Base-by-base conservation (phyloP, 208 protist species). In the Leishmania lainsoni region DNA sequence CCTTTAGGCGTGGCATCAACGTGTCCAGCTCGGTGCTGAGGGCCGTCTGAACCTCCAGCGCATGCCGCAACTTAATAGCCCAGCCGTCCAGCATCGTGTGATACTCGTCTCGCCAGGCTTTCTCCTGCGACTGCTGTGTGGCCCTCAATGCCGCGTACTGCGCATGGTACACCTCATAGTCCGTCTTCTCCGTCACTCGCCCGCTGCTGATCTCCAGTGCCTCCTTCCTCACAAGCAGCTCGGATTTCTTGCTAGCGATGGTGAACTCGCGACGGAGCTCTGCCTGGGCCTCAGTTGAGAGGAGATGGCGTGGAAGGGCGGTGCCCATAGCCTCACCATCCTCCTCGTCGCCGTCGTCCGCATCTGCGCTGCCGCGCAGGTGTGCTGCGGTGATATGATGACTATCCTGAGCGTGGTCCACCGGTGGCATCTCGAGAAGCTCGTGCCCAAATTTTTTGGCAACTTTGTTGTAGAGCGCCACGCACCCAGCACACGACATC, bases 401-500 rank as follows among this genome's bases (percentile, higher is more conserved):
- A 22, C 51, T 45, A 29, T n/a, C 35, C 59, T 78, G 58, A 5
- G 81, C 70, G 42, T 71, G 65, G 39, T 87, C 81, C 1, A 78
- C 68, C 14, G 79, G 65, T 12, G 84, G 87, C 2, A 76, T 29
- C 0, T 85, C 76, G 45, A 95, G 68, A 66, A 87, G 66, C 49
- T 87, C 83, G 52, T 87, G 84, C 59, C 89, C 90, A 78, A 87
- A 91, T 84, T 92, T 90, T 42, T 32, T 81, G 16, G 90, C 90
- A 22, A 97, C 90, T 70, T 86, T 89, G 84, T 97, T 97, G 83
- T 90, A 95, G 51, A 96, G 71, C 16, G 80, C 86, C 51, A 97
- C 90, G 69, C 94, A 97, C 39, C 94, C 94, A 3, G 72, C 74
- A 63, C 94, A 97, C 66, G 92, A 87, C 45, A 79, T 85, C 78